phyloP scores from a whole-genome alignment of 176 grass and related monocot species.

The Bolboschoenus planiculmis region DNA sequence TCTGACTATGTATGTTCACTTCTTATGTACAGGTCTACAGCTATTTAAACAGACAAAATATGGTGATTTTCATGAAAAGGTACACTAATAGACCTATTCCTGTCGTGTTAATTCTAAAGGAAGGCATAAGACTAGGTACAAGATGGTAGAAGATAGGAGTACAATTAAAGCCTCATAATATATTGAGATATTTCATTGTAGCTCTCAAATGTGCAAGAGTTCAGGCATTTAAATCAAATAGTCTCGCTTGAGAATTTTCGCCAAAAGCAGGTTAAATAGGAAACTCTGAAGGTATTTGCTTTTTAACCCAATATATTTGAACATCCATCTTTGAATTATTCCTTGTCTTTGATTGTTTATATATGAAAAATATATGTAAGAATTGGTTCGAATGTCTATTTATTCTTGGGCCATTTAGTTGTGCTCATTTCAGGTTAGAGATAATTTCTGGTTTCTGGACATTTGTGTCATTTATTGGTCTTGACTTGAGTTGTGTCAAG shows the following conservation, averaged over 20 bases:
- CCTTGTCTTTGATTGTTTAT: neutral
- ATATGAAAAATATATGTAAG: neutral
- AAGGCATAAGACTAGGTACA: too few species aligned
- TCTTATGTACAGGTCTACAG: slow-evolving; percentile 56
- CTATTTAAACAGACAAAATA: slow-evolving; percentile 92
- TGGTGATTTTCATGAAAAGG: slow-evolving; percentile 60
- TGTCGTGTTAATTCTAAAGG: too few species aligned
- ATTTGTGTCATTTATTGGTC: neutral
- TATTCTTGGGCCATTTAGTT: neutral
- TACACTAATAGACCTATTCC: too few species aligned
- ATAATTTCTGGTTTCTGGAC: too few species aligned
- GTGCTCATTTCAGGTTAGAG: neutral
- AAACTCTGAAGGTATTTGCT: slow-evolving; percentile 22
- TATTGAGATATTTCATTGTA: too few species aligned
- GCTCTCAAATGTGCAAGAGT: too few species aligned
- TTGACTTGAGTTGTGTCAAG: neutral
- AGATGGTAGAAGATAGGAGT: too few species aligned
- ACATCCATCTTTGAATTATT: neutral
- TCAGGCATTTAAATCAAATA: slow-evolving; percentile 42
- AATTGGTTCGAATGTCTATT: neutral
- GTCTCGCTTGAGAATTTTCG: slow-evolving; percentile 35
- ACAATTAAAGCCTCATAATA: too few species aligned
- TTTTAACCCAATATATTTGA: neutral
- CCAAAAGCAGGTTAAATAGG: slow-evolving; percentile 34
- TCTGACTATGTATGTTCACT: neutral